Evolutionary conservation across 768 basidiomycete genomes (phyloP), one percentile per base, ranked within the genome.

Genomic region (Lanmaoa pseudosensibilis): DNA sequence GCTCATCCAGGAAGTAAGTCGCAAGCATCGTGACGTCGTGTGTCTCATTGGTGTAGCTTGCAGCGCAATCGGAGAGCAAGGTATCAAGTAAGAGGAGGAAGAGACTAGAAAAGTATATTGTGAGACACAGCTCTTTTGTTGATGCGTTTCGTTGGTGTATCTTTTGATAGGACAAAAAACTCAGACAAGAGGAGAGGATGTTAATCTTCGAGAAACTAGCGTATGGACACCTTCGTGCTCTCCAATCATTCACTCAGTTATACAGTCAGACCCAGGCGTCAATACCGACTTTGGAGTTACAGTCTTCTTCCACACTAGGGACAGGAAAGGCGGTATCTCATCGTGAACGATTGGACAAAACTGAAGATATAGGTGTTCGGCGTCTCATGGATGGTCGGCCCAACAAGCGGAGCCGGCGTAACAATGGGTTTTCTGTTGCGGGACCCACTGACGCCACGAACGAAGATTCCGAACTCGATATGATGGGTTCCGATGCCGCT

Each of bases 81-180:
- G 86, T 91, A 78, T 88, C 83, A 43, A 82, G 75, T 55, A 94
- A 94, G 77, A 95, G 92, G 76, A 87, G 85, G 75, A 94, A 90
- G 70, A 77, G 92, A 50, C 75, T 98, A 5, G 95, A 98, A 60
- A 92, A 92, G 60, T 98, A 94, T 66, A 94, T 98, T 64, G 93
- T 92, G 54, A 65, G 87, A 74, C 16, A 21, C 40, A 5, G 2
- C 19, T 34, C 12, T 15, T 33, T 54, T 40, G 32, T n/a, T 23
- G 16, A 33, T 32, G 15, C 7, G 25, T 25, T 46, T 46, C 25
- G 5, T 46, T 57, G 41, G 65, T 30, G 4, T 38, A 16, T 41
- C 13, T 41, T 37, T 46, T 10, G 54, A 46, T 59, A 94, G 92
- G 89, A 92, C 48, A 94, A 94, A 75, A 95, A 95, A 73, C 75